Percentiles rank a stretch among this genome's conserved stretches.
Evolutionary conservation across 371 early-diverging fungal genomes (phyloP).

Genomic region (Circinella umbellata): DNA sequence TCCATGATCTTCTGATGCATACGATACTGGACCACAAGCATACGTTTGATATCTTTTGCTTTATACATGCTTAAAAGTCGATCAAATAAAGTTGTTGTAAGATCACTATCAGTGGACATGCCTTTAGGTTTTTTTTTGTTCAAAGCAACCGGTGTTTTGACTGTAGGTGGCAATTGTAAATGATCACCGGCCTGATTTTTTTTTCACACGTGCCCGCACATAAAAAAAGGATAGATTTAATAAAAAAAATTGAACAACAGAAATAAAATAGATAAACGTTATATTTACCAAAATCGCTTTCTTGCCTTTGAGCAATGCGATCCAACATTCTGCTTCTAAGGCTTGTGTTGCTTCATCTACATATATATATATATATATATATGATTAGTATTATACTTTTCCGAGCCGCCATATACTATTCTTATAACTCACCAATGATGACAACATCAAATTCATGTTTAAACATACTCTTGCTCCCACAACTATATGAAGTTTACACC

Average conservation of each 20-base stretch:
- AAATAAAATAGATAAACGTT: background rate
- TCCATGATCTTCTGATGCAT: slow-evolving; percentile 87
- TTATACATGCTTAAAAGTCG: slow-evolving; percentile 67
- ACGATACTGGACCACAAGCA: slow-evolving; percentile 88
- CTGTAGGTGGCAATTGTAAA: slow-evolving; percentile 89
- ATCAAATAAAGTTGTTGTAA: slow-evolving; percentile 71
- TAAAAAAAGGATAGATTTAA: too few species aligned
- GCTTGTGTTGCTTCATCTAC: slow-evolving; percentile 93
- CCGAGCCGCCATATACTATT: too few species aligned
- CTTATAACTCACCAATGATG: slow-evolving; percentile 57
- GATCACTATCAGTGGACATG: slow-evolving; percentile 33
- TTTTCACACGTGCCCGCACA: too few species aligned
- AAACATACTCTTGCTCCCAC: slow-evolving; percentile 59
- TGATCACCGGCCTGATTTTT: slow-evolving; percentile 89
- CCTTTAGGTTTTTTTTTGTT: slow-evolving; percentile 22
- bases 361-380: too few species aligned
- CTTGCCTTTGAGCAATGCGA: slow-evolving; percentile 79
- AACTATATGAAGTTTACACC: slow-evolving; percentile 26
- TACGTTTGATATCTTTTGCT: slow-evolving; percentile 54
- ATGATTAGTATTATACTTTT: too few species aligned
- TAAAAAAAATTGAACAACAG: too few species aligned
- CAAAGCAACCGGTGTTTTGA: slow-evolving; percentile 51
- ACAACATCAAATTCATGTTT: slow-evolving; percentile 85
- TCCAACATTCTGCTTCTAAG: slow-evolving; percentile 90
- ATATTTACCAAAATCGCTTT: slow-evolving; percentile 72